Percentiles rank a stretch among this genome's conserved stretches.
Conservation (phyloP, 176 grass and related monocot species). For the Ananas comosus region DNA sequence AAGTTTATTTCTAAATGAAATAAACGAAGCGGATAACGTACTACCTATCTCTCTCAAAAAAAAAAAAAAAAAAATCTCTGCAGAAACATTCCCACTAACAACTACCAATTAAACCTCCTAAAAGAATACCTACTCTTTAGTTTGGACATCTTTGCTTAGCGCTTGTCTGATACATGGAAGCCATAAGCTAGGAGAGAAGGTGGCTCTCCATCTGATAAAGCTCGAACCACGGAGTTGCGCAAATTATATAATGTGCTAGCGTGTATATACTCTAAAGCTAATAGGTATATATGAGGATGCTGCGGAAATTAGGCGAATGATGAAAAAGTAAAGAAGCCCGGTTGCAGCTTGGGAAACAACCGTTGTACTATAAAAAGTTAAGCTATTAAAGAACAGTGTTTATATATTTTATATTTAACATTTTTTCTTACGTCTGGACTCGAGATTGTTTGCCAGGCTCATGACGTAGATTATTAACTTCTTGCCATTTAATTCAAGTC, state of each 20-base stretch:
- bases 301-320: not conserved
- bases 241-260: slow-evolving; percentile 3
- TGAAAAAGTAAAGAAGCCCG: slow-evolving; percentile 5
- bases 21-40: too few species aligned
- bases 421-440: slow-evolving; percentile 1
- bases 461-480: too few species aligned
- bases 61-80: too few species aligned
- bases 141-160: slow-evolving; percentile 29
- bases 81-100: not conserved
- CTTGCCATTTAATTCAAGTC: too few species aligned
- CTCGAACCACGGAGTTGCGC: slow-evolving; percentile 31
- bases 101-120: not conserved
- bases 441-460: not conserved
- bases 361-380: too few species aligned
- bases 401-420: too few species aligned
- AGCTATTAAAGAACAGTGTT: not conserved
- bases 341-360: slow-evolving; percentile 11
- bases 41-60: too few species aligned
- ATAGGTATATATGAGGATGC: slow-evolving; percentile 13
- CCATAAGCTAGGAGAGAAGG: slow-evolving; percentile 19
- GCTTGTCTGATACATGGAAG: slow-evolving; percentile 8
- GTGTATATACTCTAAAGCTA: slow-evolving; percentile 1
- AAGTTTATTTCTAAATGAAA: too few species aligned
- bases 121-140: not conserved
- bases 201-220: slow-evolving; percentile 22